phyloP scores from a whole-genome alignment of 441 rosid genomes.

The Bocquillonia castaneifolia region DNA sequence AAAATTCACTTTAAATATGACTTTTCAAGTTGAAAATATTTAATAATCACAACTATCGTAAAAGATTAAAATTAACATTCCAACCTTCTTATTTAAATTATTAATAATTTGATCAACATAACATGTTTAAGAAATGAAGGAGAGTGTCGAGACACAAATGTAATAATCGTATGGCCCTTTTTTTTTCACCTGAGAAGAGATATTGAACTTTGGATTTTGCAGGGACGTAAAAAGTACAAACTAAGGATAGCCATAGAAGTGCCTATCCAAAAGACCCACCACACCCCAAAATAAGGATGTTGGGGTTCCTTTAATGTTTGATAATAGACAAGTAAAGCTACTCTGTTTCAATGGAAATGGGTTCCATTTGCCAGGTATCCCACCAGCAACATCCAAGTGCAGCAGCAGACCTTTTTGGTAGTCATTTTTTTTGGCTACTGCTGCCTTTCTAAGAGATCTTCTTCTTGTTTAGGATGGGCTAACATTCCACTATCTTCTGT shows the following conservation, averaged over 20 bases:
- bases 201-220: no score
- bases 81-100: no score
- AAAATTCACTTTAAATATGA: no score
- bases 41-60: no score
- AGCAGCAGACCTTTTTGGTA: constrained; percentile 14
- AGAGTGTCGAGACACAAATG: no score
- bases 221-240: no score
- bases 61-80: no score
- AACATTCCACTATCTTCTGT: constrained; percentile 38
- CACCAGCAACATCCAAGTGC: constrained; percentile 25
- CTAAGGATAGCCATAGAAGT: constrained; percentile 26
- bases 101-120: no score
- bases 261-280: constrained; percentile 36
- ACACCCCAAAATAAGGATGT: constrained; percentile 36
- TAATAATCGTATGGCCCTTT: no score
- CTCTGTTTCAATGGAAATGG: constrained; percentile 21
- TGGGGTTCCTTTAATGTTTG: constrained; percentile 2
- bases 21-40: no score
- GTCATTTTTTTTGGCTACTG: constrained; percentile 27
- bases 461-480: constrained; percentile 12
- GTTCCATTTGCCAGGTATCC: constrained; percentile 36
- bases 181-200: no score
- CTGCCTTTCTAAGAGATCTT: constrained; percentile 26
- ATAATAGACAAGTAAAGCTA: constrained; percentile 26
- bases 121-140: no score